Base-by-base conservation (phyloP, 1,284 basidiomycete genomes). In the Phlebopus sp. region DNA sequence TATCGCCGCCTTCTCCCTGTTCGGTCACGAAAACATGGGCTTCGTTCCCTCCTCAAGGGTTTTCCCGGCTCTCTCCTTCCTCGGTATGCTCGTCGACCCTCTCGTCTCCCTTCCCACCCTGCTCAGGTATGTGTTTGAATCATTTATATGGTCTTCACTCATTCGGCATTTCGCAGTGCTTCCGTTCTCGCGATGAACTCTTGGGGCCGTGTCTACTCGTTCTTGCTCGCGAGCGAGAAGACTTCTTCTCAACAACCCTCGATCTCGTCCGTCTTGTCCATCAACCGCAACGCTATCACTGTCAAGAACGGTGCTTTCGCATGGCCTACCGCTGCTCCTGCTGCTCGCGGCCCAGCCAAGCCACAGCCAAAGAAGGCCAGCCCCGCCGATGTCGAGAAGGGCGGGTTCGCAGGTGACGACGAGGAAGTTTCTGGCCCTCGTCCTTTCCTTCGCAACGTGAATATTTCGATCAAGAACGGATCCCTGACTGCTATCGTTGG, bases 401-500 rank as follows among this genome's bases (percentile, higher is more conserved):
- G 39, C 29, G 19, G 19, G 2, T 18, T 42, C 13, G 40, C 30
- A 3, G 49, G 42, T 14, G 31, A 53, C 2, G 21, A 44, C 17
- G 50, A 52, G 18, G 48, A 52, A 27, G 32, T 39, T 37, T 44
- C 47, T 5, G 35, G 47, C 9, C 52, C 60, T 31, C 40, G 39
- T 15, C 57, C 56, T 23, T 64, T 63, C 49, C 52, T 79, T 13
- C 58, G 65, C 11, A 62, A 75, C 44, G 62, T 78, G 57, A 67
- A 73, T 49, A 51, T 78, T 18, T 63, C 63, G n/a, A 70, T 78
- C 44, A 74, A 64, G 2, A 58, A 59, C n/a, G 77, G 76, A 1
- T 67, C 70, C 23, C 64, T 80, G 14, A 75, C 73, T n/a, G 78
- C 77, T n/a, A 68, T 80, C 46, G 77, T 79, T 25, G 66, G 68